A percentile compares a stretch with the other conserved stretches of the same genome.
Evolutionary conservation across 192 early-diverging fungal genomes (phyloP).

Genomic region (Coemansia sp.): DNA sequence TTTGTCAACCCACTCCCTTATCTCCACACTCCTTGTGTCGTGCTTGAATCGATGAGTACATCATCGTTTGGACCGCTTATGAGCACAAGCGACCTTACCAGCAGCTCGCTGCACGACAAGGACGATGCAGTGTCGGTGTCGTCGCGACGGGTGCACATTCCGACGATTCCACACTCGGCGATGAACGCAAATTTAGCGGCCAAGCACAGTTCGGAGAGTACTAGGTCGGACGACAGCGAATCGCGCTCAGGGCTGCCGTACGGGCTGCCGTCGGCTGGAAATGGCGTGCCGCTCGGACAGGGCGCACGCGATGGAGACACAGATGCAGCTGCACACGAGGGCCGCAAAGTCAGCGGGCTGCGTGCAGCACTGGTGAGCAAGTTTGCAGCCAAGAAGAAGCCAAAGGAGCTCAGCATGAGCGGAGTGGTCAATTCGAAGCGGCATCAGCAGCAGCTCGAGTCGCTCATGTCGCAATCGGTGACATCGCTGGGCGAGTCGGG

Average conservation of each 20-base stretch:
- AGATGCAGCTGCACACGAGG: slow-evolving; percentile 1
- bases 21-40: too few relatives aligned
- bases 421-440: slow-evolving; percentile 39
- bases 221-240: slow-evolving; percentile 10
- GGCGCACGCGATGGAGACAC: not conserved
- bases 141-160: slow-evolving; percentile 42
- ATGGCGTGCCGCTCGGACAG: slow-evolving; percentile 32
- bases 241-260: slow-evolving; percentile 18
- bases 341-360: slow-evolving; percentile 34
- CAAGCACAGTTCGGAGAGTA: slow-evolving; percentile 10
- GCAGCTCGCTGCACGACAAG: slow-evolving; percentile 18
- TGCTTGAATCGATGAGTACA: slow-evolving; percentile 14
- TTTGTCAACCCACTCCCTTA: not conserved
- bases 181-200: slow-evolving; percentile 17
- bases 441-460: slow-evolving; percentile 53
- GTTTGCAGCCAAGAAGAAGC: slow-evolving; percentile 45
- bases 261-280: slow-evolving; percentile 43
- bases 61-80: slow-evolving; percentile 17
- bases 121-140: slow-evolving; percentile 27
- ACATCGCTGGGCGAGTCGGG: slow-evolving; percentile 6
- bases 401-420: slow-evolving; percentile 31
- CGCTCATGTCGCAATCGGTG: slow-evolving; percentile 34
- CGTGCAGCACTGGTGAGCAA: slow-evolving; percentile 44
- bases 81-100: slow-evolving; percentile 14
- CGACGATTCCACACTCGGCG: slow-evolving; percentile 40